A percentile compares a stretch with the other conserved stretches of the same genome.
phyloP scores from a whole-genome alignment of 2,329 filamentous ascomycete genomes.

The Davidsoniella eucalypti region DNA sequence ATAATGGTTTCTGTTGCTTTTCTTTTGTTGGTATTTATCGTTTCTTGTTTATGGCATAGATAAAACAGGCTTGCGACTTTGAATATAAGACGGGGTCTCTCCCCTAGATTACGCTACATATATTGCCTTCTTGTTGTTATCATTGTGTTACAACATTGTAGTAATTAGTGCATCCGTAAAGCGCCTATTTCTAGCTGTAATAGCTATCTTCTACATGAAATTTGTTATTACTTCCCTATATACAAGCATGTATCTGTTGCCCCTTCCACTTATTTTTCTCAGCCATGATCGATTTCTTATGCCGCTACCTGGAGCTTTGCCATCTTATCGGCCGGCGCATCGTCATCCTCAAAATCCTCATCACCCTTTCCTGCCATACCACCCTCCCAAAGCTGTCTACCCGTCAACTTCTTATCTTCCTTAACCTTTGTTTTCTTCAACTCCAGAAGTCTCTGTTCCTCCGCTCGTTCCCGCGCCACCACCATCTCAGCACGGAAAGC shows the following conservation, averaged over 20 bases:
- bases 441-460: conserved; percentile 68
- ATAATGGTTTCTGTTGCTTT: not conserved
- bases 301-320: conserved; percentile 58
- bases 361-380: conserved; percentile 52
- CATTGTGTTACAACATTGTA: too few relatives aligned
- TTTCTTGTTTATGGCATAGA: conserved; percentile 2
- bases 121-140: too few relatives aligned
- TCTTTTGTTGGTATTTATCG: not conserved
- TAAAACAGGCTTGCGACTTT: conserved; percentile 5
- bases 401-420: conserved; percentile 56
- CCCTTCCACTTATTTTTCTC: too few relatives aligned
- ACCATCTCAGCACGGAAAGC: conserved; percentile 67
- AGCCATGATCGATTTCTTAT: not conserved
- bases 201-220: too few relatives aligned
- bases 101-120: not conserved
- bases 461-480: conserved; percentile 48
- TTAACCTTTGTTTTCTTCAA: conserved; percentile 54
- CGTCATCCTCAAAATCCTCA: conserved; percentile 50
- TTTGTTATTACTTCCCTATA: not conserved
- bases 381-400: conserved; percentile 62
- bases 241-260: too few relatives aligned
- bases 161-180: too few relatives aligned
- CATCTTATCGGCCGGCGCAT: conserved; percentile 35
- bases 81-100: not conserved
- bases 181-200: too few relatives aligned